Evolutionary conservation across 768 basidiomycete genomes (phyloP), one percentile per base, ranked within the genome.

Genomic region (Leccinum arenicola): DNA sequence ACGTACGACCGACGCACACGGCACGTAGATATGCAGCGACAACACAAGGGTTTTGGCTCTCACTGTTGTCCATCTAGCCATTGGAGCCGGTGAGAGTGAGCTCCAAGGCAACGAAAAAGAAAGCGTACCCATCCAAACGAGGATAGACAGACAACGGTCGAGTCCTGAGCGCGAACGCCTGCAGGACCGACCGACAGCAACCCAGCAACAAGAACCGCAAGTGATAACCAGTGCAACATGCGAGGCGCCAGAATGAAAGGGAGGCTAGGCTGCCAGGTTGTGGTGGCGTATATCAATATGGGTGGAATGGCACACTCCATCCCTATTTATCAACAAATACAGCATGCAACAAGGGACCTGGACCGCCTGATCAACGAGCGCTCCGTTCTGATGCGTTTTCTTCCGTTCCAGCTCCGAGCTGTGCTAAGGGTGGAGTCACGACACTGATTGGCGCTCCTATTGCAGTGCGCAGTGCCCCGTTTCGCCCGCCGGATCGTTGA

Each of bases 41-140:
- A 15, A 74, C 50, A 61, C 82, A 84, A 19, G 82, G 80, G n/a
- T 69, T 79, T 59, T 83, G 76, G 45, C 68, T 68, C 52, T 75
- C 73, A 21, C 80, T 80, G 57, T 84, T 84, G 52, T 50, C 8
- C 71, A 74, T 71, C 71, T 73, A 23, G 12, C 31, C 53, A 36
- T 33, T 6, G 27, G 47, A 59, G 23, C 45, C 17, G 43, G 12
- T 40, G 14, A 57, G 23, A 35, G 11, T 43, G 52, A n/a, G 33
- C 17, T 3, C 21, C 17, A 17, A n/a, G 8, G 17, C 38, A 40
- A 40, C 17, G 31, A 23, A 38, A 11, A 17, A 33, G 21, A 3
- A 23, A 3, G 56, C 73, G 9, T 52, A 73, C 74, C 75, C 74
- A 75, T 54, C 47, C 23, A 38, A 62, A 74, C 27, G 55, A 35